Conservation (phyloP, 2,329 filamentous ascomycete species). For the Cladosporium sp. region DNA sequence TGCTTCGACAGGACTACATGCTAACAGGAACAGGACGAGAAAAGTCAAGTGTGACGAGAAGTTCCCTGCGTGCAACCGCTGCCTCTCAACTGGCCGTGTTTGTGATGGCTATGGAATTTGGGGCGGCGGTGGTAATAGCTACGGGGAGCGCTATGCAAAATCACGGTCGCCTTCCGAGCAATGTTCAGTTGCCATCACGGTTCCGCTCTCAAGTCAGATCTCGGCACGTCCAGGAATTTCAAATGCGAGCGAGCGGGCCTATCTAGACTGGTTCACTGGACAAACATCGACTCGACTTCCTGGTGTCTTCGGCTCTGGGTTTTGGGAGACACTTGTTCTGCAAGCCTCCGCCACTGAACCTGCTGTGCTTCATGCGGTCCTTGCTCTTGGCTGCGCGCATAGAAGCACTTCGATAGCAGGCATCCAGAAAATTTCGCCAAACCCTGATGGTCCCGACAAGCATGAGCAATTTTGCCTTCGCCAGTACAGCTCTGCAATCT, state of each 20-base stretch:
- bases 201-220: constrained; percentile 15
- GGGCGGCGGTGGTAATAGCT: constrained; percentile 32
- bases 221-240: constrained; percentile 4
- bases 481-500: constrained; percentile 41
- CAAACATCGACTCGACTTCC: constrained; percentile 36
- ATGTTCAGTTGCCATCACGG: constrained; percentile 15
- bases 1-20: background rate
- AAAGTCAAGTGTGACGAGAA: constrained; percentile 36
- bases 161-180: constrained; percentile 17
- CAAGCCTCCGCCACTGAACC: constrained; percentile 38
- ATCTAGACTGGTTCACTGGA: constrained; percentile 43
- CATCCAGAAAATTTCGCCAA: constrained; percentile 4
- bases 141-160: constrained; percentile 9
- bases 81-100: constrained; percentile 33
- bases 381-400: constrained; percentile 38
- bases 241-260: constrained; percentile 26
- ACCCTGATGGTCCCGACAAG: constrained; percentile 17
- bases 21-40: constrained; percentile 19
- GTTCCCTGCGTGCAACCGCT: constrained; percentile 35
- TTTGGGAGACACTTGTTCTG: constrained; percentile 39
- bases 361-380: constrained; percentile 40
- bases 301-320: constrained; percentile 29
- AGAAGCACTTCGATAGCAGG: constrained; percentile 22
- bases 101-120: constrained; percentile 44
- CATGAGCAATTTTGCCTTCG: constrained; percentile 33